Evolutionary conservation across 2,329 filamentous ascomycete species (phyloP), one percentile per base, ranked within the genome.

Genomic region (Penicillium glabrum): DNA sequence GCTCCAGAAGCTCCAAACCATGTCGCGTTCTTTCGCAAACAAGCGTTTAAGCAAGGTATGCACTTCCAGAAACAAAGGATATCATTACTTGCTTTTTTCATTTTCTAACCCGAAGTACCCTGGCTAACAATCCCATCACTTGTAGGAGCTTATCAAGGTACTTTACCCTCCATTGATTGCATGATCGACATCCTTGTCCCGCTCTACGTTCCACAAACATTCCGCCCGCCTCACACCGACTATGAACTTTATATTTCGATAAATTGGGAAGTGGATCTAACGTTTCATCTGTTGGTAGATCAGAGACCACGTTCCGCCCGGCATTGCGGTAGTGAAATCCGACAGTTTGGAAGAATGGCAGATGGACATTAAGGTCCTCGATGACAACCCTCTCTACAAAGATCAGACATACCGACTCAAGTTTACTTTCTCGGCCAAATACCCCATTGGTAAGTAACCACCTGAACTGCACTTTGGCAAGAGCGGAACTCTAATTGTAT

Each of bases 311-410:
- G 77, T 86, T 6, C 84, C 86, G 3, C 84, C 84, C 0, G 86
- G 86, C 60, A 96, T 99, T 74, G 82, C 84, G 48, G 85, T 98
- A 48, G 86, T 96, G 58, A 85, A 87, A 47, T 87, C 91, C 56
- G 90, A 96, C 46, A 88, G 92, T 72, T 87, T 96, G 51, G 84
- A 91, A 69, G 89, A 95, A 78, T 99, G 95, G 96, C 81, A 88
- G 50, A 87, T 98, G 77, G 96, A 99, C 72, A 96, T 99, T 53
- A 80, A 84, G 64, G 93, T 99, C 51, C 84, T 98, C 41, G 95
- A 98, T 74, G 79, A 84, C 57, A 99, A 99, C 70, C 93, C 93
- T 1, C 78, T 99, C 47, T 99, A 99, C 77, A 77, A 84, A 51
- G 83, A 86, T 71, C 83, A 98, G 72, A 87, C 80, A 24, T 98